Evolutionary conservation across 345 rosid species (phyloP), one percentile per base, ranked within the genome.

Genomic region (Psidium guajava): DNA sequence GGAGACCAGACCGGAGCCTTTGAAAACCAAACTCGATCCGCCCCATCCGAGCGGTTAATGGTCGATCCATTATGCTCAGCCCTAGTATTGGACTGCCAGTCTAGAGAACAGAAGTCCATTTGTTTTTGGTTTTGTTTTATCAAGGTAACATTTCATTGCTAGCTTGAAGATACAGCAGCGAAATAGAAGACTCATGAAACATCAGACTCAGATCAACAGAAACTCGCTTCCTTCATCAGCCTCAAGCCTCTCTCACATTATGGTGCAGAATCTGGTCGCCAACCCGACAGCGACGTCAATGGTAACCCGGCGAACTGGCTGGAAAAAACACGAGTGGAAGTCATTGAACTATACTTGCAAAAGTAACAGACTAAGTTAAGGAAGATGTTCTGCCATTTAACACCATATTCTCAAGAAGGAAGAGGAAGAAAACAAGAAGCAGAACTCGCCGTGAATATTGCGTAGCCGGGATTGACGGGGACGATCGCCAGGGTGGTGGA

Each of bases 271-370:
- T 61, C 2, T 28, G 74, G 42, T 27, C 11, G 2, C 74, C 42
- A 61, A 61, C 40, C 5, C 2, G 0, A 5, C 2, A 0, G 1
- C 11, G 74, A 7, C 2, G 0, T 15, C 2, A 3, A 61, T 1
- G 42, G 21, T 0, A 61, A 1, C 11, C 32, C 0, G 5, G 42
- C 21, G 28, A 61, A 61, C 16, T 13, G 3, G 1, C 22, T 61
- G 21, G 21, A 28, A 15, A 28, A 27, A 61, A 27, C 0, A 18
- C 40, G 8, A 6, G 74, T 61, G 28, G 28, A 14, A 14, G 10
- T 61, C 74, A 28, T 15, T 0, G 5, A 61, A 15, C 42, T 28
- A 3, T 61, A 7, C 2, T 28, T 1, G 6, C 16, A 6, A 61
- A 61, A 61, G 40, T 27, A 11, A 27, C 12, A 27, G 5, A 61